phyloP scores from a whole-genome alignment of 805 yeast genomes.

The Candida namnaoensis region DNA sequence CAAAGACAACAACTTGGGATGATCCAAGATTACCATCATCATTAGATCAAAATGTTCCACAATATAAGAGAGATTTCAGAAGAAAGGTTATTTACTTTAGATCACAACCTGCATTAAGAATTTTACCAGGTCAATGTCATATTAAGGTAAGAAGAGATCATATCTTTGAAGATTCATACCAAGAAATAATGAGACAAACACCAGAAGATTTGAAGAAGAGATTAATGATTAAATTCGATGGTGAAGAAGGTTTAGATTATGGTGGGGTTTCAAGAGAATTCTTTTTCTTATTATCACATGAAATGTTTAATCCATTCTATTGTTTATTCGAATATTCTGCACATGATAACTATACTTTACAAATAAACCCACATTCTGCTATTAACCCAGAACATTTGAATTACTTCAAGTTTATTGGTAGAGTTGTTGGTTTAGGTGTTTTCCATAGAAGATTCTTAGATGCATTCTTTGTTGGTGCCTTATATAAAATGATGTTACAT shows the following conservation, averaged over 20 bases:
- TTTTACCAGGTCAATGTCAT: slow-evolving; percentile 97
- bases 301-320: slow-evolving; percentile 97
- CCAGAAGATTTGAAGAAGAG: slow-evolving; percentile 98
- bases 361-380: slow-evolving; percentile 94
- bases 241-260: slow-evolving; percentile 98
- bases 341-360: slow-evolving; percentile 95
- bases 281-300: slow-evolving; percentile 93
- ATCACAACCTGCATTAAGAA: slow-evolving; percentile 96
- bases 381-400: slow-evolving; percentile 97
- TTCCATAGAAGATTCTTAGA: slow-evolving; percentile 97
- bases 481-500: slow-evolving; percentile 94
- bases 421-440: slow-evolving; percentile 96
- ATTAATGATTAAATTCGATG: slow-evolving; percentile 96
- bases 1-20: slow-evolving; percentile 99
- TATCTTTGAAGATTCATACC: slow-evolving; percentile 95
- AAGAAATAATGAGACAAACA: slow-evolving; percentile 97
- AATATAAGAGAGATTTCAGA: slow-evolving; percentile 97
- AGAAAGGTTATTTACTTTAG: slow-evolving; percentile 96
- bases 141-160: slow-evolving; percentile 95
- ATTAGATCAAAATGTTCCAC: slow-evolving; percentile 96
- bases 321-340: slow-evolving; percentile 97
- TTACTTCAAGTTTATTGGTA: slow-evolving; percentile 95
- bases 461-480: slow-evolving; percentile 97
- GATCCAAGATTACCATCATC: slow-evolving; percentile 98
- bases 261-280: slow-evolving; percentile 99